Base-by-base conservation (phyloP, 2,329 filamentous ascomycete genomes). In the Kalmusia sp. region DNA sequence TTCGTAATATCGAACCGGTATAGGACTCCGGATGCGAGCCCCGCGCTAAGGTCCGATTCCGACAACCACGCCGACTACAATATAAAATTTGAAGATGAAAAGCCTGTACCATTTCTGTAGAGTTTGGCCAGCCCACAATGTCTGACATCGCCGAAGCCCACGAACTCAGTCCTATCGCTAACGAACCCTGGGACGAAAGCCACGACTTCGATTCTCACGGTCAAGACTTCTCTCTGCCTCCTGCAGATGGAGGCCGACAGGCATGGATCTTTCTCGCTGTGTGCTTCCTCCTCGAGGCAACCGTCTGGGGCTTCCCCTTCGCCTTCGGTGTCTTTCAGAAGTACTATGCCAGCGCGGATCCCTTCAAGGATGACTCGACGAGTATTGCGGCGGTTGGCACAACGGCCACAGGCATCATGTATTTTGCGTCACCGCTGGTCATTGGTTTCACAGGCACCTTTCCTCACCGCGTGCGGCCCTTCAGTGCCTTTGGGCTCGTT, bases 211-310 rank as follows among this genome's bases (percentile, higher is more conserved):
- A 39, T 6, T 22, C 37, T 24, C 37, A 39, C 11, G 37, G 37
- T 22, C 37, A 22, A 6, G 19, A 39, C 14, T 19, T 22, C 2
- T 28, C 31, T 24, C 24, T 82, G 9, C 76, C 79, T 2, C 72
- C 67, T 9, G 73, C 75, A 2, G 81, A 83, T 61, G 66, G 71
- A 21, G 81, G 80, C 1, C 78, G 70, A 59, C 73, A 76, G 44
- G 80, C 82, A 8, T 82, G 79, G 76, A 57, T 82, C 1, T 80
- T 82, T 49, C 67, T 84, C 12, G 70, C 73, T 4, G 78, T 77
- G 2, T 78, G 76, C 56, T 81, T 79, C 56, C 51, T 80, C 3
- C 70, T 82, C 17, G 80, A 84, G 51, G 70, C 77, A 39, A 64
- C 80, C 15, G 71, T 82, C 9, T 47, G 43, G 43, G 43, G 43